phyloP scores from a whole-genome alignment of 1,139 yeast species.

The Arxiozyma bovina region DNA sequence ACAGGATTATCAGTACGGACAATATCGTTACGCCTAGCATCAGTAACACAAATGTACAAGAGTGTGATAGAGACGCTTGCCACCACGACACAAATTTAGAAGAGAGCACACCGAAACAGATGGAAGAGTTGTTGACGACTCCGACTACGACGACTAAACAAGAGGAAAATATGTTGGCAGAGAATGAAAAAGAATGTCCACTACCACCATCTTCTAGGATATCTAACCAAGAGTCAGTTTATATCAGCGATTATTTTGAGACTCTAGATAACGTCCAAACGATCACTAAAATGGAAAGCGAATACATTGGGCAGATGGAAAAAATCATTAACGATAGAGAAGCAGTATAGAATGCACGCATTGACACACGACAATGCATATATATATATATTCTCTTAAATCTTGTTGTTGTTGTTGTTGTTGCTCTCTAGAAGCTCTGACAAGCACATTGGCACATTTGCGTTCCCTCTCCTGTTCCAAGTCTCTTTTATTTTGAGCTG shows the following conservation, averaged over 20 bases:
- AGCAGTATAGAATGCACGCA: no score
- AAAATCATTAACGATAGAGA: slow-evolving; percentile 5
- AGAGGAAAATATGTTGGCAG: no score
- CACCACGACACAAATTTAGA: background rate
- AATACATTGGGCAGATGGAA: slow-evolving; percentile 7
- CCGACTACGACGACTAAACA: background rate
- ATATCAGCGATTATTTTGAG: slow-evolving; percentile 10
- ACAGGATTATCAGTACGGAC: background rate
- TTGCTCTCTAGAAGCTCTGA: no score
- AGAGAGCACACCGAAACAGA: background rate
- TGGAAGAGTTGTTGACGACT: no score
- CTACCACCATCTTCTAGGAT: background rate
- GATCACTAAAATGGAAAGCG: slow-evolving; percentile 2
- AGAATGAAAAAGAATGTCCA: background rate
- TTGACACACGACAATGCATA: no score
- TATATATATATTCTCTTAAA: no score
- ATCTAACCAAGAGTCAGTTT: slow-evolving; percentile 3
- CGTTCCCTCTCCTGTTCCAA: no score
- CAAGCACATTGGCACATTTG: no score
- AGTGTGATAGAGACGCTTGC: background rate
- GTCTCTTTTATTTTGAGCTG: no score
- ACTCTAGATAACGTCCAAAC: slow-evolving; percentile 2
- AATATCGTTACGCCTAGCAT: background rate
- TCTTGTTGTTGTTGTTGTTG: no score
- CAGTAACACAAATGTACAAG: no score